Evolutionary conservation across 2,329 filamentous ascomycete species (phyloP).

Genomic region (Proliferodiscus dingleyae): DNA sequence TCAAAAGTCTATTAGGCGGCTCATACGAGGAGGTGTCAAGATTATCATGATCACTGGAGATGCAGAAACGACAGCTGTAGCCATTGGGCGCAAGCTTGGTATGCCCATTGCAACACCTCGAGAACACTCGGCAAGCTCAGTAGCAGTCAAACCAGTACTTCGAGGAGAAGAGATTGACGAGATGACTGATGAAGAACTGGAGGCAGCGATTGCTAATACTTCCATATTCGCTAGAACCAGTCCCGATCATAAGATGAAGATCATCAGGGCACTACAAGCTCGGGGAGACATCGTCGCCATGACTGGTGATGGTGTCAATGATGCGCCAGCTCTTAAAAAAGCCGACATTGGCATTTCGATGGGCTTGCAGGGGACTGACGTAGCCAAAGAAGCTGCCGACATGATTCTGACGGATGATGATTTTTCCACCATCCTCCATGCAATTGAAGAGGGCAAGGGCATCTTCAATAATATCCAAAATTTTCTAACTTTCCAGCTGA

Average conservation of each 20-base stretch:
- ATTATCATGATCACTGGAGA: conserved; percentile 99
- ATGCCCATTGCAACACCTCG: conserved; percentile 68
- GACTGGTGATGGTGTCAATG: conserved; percentile 98
- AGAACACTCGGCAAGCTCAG: conserved; percentile 48
- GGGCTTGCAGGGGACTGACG: conserved; percentile 91
- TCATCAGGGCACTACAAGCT: conserved; percentile 83
- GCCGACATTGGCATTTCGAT: conserved; percentile 97
- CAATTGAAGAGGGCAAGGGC: conserved; percentile 97
- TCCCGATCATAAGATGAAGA: conserved; percentile 97
- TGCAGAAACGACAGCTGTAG: conserved; percentile 87
- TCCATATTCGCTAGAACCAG: conserved; percentile 95
- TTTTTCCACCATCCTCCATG: conserved; percentile 85
- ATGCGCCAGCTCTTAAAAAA: conserved; percentile 96
- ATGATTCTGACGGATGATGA: conserved; percentile 90
- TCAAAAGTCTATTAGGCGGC: conserved; percentile 76
- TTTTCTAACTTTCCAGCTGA: conserved; percentile 96
- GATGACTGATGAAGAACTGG: conserved; percentile 82
- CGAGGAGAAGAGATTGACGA: conserved; percentile 87
- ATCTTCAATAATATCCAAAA: conserved; percentile 99
- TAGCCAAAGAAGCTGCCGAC: conserved; percentile 92
- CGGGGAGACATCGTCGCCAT: conserved; percentile 96
- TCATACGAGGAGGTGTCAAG: conserved; percentile 92
- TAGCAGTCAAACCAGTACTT: conserved; percentile 67
- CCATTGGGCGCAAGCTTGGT: conserved; percentile 90
- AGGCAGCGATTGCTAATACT: conserved; percentile 78